Percentiles rank a stretch among this genome's conserved stretches.
Conservation (phyloP, 495 filamentous ascomycete genomes). For the Aspergillus indologenus region DNA sequence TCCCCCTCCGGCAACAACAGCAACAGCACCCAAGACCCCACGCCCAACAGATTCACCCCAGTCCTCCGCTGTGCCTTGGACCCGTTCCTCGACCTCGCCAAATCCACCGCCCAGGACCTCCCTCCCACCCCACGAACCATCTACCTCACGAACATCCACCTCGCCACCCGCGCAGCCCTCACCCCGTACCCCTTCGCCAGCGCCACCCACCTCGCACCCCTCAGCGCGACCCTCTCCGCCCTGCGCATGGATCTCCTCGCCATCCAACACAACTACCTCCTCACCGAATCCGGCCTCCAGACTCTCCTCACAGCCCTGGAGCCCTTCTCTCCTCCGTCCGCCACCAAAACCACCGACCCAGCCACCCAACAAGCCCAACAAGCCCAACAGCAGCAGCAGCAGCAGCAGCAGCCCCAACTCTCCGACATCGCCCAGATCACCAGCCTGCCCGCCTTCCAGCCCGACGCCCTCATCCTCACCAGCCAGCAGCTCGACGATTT, state of each 20-base stretch:
- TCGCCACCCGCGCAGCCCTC: conserved; percentile 49
- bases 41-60: conserved; percentile 57
- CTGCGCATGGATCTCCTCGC: conserved; percentile 42
- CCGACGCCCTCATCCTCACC: conserved; percentile 56
- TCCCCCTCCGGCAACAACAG: conserved; percentile 12
- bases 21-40: conserved; percentile 13
- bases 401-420: conserved; percentile 32
- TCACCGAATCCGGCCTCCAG: conserved; percentile 69
- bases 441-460: conserved; percentile 58
- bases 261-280: conserved; percentile 59
- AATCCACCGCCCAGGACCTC: conserved; percentile 62
- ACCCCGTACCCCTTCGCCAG: conserved; percentile 43
- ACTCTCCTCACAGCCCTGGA: conserved; percentile 63
- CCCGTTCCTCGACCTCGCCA: conserved; percentile 75
- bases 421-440: conserved; percentile 51
- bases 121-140: conserved; percentile 58
- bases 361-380: conserved; percentile 18
- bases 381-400: too few relatives aligned
- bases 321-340: conserved; percentile 34
- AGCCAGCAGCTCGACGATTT: conserved; percentile 86
- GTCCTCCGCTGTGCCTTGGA: conserved; percentile 82
- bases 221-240: conserved; percentile 37
- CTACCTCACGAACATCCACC: conserved; percentile 79
- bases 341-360: conserved; percentile 13
- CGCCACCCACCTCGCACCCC: conserved; percentile 34